These are phyloP conservation scores for Albifimbria verrucaria DNA, from an alignment of 2,329 filamentous ascomycete species.

Conservation along the genomic window DNA sequence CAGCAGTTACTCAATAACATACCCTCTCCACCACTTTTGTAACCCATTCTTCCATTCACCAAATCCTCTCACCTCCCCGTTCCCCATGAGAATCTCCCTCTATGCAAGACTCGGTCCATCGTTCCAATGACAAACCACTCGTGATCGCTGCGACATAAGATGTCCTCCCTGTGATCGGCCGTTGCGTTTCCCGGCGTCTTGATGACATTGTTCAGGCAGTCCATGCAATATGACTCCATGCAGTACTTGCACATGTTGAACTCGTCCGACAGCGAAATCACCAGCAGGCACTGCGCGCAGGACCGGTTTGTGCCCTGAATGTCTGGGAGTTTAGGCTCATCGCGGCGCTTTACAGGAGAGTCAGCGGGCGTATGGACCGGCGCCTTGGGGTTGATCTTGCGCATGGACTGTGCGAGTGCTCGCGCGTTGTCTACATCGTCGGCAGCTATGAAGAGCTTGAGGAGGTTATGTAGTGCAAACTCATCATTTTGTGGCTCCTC, in stretches of 20 bases:
- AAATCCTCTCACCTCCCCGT: constrained; percentile 28
- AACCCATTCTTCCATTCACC: constrained; percentile 32
- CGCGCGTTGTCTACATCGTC: constrained; percentile 32
- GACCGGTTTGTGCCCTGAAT: constrained; percentile 29
- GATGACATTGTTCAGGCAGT: constrained; percentile 28
- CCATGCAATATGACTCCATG: constrained; percentile 35
- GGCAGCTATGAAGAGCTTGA: constrained; percentile 34
- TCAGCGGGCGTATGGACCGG: constrained; percentile 22
- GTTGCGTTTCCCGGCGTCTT: constrained; percentile 26
- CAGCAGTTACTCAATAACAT: background rate
- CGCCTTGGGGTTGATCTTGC: constrained; percentile 27
- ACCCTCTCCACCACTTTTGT: constrained; percentile 23
- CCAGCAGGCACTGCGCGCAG: constrained; percentile 36
- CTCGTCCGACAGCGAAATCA: constrained; percentile 25
- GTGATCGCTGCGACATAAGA: constrained; percentile 34
- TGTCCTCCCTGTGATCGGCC: constrained; percentile 20
- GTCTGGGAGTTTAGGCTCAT: constrained; percentile 33
- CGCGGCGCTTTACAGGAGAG: constrained; percentile 22
- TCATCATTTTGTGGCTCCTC: constrained; percentile 39
- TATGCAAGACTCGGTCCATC: constrained; percentile 28
- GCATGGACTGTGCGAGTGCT: constrained; percentile 36
- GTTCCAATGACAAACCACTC: constrained; percentile 36
- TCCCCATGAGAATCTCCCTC: constrained; percentile 34
- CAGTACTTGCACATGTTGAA: constrained; percentile 35
- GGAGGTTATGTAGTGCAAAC: constrained; percentile 38